Evolutionary conservation across 2,329 filamentous ascomycete genomes (phyloP), one percentile per base, ranked within the genome.

Genomic region (Apiospora phragmitis): DNA sequence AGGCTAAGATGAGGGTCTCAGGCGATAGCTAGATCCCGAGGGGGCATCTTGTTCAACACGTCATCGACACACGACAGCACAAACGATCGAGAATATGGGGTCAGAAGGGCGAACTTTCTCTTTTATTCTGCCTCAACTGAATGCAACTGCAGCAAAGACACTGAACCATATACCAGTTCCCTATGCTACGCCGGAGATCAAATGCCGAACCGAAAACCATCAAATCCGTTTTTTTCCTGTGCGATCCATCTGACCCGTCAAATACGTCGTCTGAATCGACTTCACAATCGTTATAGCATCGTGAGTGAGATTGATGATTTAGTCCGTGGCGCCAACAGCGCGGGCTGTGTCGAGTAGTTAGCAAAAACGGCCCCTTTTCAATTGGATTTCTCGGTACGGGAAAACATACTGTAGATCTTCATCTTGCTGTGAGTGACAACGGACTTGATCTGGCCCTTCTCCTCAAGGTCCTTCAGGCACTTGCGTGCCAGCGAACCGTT

Each of bases 381-480:
- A 24, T 51, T 49, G 1, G 26, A 41, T 11, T 26, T 26, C 26
- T 16, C 8, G 26, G 24, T 14, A 9, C 12, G 3, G 32, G 16
- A 41, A 69, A 74, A 83, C 88, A 74, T 89, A 90, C 88, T 99
- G 93, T 98, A 99, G 89, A 99, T 97, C 90, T 92, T 94, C 91
- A 97, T 92, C 90, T 95, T 96, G 89, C 92, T 95, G 91, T 99
- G 97, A 78, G 90, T 91, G 78, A 98, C 94, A 80, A 99, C 90
- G 87, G 97, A 95, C 92, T 96, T 97, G 89, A 99, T 99, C 86
- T 94, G 90, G 80, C 95, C 96, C 91, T 95, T 96, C 90, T 97
- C 94, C 92, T 98, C 95, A 80, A 98, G 90, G 83, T 98, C 95
- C 83, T 88, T 88, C 78, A 98, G 89, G 86, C 94, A 95, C 87